Evolutionary conservation across 768 basidiomycete genomes (phyloP).

Genomic region (Tulasnella calospora): DNA sequence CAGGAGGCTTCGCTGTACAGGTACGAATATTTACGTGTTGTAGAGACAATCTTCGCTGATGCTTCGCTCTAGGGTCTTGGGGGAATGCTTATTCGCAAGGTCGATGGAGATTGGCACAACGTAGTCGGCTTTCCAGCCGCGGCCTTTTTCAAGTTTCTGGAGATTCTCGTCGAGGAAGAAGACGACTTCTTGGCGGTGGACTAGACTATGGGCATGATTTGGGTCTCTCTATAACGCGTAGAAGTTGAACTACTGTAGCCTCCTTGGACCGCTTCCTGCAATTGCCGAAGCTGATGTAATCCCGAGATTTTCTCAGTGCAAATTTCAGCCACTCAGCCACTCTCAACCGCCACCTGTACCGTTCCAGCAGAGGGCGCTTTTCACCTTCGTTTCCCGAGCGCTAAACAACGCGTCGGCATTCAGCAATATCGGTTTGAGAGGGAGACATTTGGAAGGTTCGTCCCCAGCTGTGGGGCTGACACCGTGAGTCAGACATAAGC

Average conservation of each 20-base stretch:
- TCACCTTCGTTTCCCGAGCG: neutral
- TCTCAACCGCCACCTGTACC: neutral
- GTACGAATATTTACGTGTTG: slow-evolving; percentile 40
- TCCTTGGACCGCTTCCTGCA: too few relatives aligned
- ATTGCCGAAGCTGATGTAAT: neutral
- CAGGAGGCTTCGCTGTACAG: slow-evolving; percentile 94
- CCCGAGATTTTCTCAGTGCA: neutral
- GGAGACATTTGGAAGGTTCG: neutral
- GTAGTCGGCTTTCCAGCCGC: slow-evolving; percentile 89
- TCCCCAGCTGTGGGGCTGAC: neutral
- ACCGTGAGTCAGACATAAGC: neutral
- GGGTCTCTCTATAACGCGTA: neutral
- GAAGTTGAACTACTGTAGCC: neutral
- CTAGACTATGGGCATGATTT: neutral
- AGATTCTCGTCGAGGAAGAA: slow-evolving; percentile 68
- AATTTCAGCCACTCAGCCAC: slow-evolving; percentile 2
- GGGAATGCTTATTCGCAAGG: slow-evolving; percentile 70
- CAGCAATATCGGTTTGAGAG: neutral
- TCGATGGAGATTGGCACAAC: slow-evolving; percentile 87
- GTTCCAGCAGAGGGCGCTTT: neutral
- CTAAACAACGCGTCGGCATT: neutral
- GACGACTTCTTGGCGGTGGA: slow-evolving; percentile 54
- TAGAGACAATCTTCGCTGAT: neutral
- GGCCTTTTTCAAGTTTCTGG: slow-evolving; percentile 72
- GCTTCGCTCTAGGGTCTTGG: slow-evolving; percentile 60